Conservation (phyloP, 768 basidiomycete genomes). For the Amanita pallidorosea region DNA sequence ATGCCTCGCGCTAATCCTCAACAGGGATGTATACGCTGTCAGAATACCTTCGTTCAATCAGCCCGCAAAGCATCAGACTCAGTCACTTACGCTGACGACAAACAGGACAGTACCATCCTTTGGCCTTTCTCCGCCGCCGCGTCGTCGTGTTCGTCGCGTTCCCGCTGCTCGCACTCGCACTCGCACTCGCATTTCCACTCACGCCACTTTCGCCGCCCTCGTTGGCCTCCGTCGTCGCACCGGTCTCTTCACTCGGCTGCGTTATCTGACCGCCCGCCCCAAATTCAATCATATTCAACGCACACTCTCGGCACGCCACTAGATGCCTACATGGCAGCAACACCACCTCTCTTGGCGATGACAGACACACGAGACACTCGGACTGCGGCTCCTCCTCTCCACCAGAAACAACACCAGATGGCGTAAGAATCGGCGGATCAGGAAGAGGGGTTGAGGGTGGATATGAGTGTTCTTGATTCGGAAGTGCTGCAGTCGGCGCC, state of each 20-base stretch:
- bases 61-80: not conserved
- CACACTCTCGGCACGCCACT: slow-evolving; percentile 92
- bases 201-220: slow-evolving; percentile 13
- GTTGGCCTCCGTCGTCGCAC: slow-evolving; percentile 14
- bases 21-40: slow-evolving; percentile 77
- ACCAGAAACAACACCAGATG: not conserved
- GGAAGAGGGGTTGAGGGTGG: slow-evolving; percentile 4
- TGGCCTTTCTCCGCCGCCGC: slow-evolving; percentile 81
- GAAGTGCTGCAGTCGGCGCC: slow-evolving; percentile 25
- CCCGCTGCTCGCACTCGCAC: slow-evolving; percentile 4
- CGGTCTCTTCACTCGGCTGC: slow-evolving; percentile 34
- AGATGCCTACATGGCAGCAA: slow-evolving; percentile 89
- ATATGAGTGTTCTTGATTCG: slow-evolving; percentile 8
- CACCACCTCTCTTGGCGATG: slow-evolving; percentile 82
- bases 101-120: slow-evolving; percentile 97
- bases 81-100: slow-evolving; percentile 78
- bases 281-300: slow-evolving; percentile 95
- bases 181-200: slow-evolving; percentile 15
- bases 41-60: too few species aligned
- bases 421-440: not conserved
- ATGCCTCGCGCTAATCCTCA: slow-evolving; percentile 60
- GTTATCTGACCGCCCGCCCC: slow-evolving; percentile 84
- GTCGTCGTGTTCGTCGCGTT: slow-evolving; percentile 19
- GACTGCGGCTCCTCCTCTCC: slow-evolving; percentile 57
- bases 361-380: slow-evolving; percentile 88